These are phyloP conservation scores for Ophiostoma populinum DNA, from an alignment of 2,329 filamentous ascomycete genomes.

Conservation along the genomic window DNA sequence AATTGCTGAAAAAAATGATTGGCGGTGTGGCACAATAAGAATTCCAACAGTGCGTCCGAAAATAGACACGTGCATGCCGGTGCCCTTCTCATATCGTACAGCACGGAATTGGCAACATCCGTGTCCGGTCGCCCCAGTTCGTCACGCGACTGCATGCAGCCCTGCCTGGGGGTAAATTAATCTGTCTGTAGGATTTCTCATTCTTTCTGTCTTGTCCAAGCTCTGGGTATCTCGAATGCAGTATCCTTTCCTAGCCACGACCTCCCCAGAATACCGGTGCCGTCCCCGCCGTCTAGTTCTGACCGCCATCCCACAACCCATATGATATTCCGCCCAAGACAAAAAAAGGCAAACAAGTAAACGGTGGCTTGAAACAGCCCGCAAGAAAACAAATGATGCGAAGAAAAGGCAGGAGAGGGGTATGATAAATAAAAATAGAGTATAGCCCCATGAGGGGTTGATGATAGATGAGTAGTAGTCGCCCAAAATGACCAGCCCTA, in stretches of 20 bases:
- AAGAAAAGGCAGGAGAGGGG: constrained; percentile 2
- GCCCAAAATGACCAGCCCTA: constrained; percentile 1
- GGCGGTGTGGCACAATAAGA: too few relatives aligned
- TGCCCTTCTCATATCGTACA: too few relatives aligned
- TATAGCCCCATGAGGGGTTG: not conserved
- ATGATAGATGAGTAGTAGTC: constrained; percentile 2
- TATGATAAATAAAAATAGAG: not conserved
- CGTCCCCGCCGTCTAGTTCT: too few relatives aligned
- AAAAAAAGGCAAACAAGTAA: not conserved
- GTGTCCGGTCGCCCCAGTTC: too few relatives aligned
- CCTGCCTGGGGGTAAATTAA: too few relatives aligned
- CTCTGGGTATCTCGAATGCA: not conserved
- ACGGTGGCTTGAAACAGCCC: not conserved
- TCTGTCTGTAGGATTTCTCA: not conserved
- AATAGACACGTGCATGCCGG: too few relatives aligned
- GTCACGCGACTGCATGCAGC: too few relatives aligned
- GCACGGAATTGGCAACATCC: too few relatives aligned
- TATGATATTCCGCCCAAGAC: constrained; percentile 1
- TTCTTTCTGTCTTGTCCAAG: constrained; percentile 1
- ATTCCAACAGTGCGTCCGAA: too few relatives aligned
- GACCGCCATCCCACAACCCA: not conserved
- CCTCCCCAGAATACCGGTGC: too few relatives aligned
- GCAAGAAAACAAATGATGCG: constrained; percentile 1
- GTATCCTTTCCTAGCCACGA: not conserved
- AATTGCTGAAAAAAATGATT: too few relatives aligned